Conservation (phyloP, 2,329 filamentous ascomycete species). For the Fonsecaea pugnacius region DNA sequence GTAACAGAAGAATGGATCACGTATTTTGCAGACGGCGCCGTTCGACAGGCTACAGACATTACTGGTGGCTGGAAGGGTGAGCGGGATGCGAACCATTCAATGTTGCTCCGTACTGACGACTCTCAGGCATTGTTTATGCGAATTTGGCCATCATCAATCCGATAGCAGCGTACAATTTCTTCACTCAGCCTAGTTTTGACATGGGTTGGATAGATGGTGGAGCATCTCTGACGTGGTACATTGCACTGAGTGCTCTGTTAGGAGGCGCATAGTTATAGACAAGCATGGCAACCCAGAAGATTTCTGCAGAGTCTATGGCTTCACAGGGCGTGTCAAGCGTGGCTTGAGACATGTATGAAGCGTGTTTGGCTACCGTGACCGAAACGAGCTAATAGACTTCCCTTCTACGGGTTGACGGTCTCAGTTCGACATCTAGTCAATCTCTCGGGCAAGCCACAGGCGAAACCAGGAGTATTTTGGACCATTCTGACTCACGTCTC, state of each 20-base stretch:
- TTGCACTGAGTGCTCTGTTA: conserved; percentile 76
- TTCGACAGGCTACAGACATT: conserved; percentile 60
- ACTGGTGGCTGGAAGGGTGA: conserved; percentile 75
- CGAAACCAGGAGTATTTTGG: not conserved
- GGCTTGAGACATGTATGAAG: not conserved
- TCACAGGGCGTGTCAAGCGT: not conserved
- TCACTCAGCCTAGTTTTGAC: conserved; percentile 69
- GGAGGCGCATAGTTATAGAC: conserved; percentile 28
- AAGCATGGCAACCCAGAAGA: not conserved
- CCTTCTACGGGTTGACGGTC: not conserved
- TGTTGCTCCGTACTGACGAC: conserved; percentile 2
- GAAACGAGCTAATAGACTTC: not conserved
- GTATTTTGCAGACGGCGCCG: conserved; percentile 72
- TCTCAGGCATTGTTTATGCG: conserved; percentile 69
- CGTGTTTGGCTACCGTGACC: not conserved
- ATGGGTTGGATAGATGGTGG: conserved; percentile 72
- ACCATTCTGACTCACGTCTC: not conserved
- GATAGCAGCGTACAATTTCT: conserved; percentile 72
- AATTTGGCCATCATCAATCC: conserved; percentile 82
- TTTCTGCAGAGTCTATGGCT: not conserved
- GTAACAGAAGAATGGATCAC: conserved; percentile 81
- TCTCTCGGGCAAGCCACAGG: not conserved
- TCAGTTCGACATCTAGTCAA: not conserved
- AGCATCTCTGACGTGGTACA: conserved; percentile 81
- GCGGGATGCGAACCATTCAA: not conserved